phyloP scores from a whole-genome alignment of 2,329 filamentous ascomycete genomes.

The Botryotinia narcissicola region DNA sequence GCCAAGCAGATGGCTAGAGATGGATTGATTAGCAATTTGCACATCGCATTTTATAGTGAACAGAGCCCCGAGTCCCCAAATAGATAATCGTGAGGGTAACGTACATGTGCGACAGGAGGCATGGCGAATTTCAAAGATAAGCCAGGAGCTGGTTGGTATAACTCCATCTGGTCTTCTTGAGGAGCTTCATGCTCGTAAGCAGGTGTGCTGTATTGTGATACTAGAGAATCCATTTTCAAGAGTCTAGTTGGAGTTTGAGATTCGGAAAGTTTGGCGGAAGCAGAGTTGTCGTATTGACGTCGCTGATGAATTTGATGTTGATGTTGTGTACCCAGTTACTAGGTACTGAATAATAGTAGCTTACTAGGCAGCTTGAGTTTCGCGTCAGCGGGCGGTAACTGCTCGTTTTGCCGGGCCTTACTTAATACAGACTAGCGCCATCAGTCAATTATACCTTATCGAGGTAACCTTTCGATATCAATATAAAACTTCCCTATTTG shows the following conservation, averaged over 20 bases:
- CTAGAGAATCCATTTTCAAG: slow-evolving; percentile 78
- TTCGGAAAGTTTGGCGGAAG: background rate
- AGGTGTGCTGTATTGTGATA: slow-evolving; percentile 85
- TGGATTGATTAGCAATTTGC: slow-evolving; percentile 52
- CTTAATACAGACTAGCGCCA: background rate
- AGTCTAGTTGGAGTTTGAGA: background rate
- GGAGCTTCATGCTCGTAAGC: slow-evolving; percentile 68
- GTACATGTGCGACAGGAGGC: slow-evolving; percentile 85
- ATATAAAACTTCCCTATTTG: background rate
- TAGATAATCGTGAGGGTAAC: slow-evolving; percentile 37
- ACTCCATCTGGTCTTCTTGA: slow-evolving; percentile 71
- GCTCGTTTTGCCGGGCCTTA: background rate
- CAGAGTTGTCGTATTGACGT: background rate
- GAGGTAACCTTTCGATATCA: background rate
- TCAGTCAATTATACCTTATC: background rate
- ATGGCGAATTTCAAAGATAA: slow-evolving; percentile 92
- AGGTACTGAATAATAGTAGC: slow-evolving; percentile 21
- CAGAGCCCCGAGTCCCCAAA: slow-evolving; percentile 20
- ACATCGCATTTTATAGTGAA: background rate
- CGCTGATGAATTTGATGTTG: slow-evolving; percentile 31
- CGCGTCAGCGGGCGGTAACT: slow-evolving; percentile 28
- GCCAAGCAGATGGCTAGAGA: slow-evolving; percentile 79
- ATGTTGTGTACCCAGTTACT: slow-evolving; percentile 18
- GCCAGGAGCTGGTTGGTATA: slow-evolving; percentile 67
- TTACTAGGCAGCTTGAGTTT: slow-evolving; percentile 33